Evolutionary conservation across 371 early-diverging fungal species (phyloP), one percentile per base, ranked within the genome.

Genomic region (Basidiobolus heterosporus): DNA sequence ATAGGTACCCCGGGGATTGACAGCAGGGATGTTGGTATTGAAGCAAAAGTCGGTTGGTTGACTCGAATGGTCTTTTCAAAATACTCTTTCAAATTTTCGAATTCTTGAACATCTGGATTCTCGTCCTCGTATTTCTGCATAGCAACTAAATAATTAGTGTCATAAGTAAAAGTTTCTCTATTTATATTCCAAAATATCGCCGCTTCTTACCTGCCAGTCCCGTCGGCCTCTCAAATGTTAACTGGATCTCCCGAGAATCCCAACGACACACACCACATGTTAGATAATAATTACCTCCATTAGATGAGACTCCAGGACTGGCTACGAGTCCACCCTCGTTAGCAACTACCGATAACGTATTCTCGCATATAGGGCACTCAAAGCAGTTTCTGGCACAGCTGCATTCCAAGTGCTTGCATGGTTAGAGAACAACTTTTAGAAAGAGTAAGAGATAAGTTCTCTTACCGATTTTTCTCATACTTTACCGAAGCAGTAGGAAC

Each of bases 361-460:
- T 85, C 40, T 75, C 70, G 61, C 92, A 94, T 20, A 81, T 65
- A 5, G 95, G 95, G 57, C 93, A 94, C 47, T 85, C 79, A 55
- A 92, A 92, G 65, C 95, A 92, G 58, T 91, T 92, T 41, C 93
- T 72, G 0, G 85, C 88, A 54, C 95, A 94, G 58, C 89, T 83
- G 45, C 38, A 45, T 39, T 23, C 15, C 20, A 20, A 45, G n/a
- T 7, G 23, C 16, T 22, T 43, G 9, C 30, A 3, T 6, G 36
- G 40, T 21, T 50, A 38, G n/a, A 49, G 3, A 38, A 48, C 36
- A 37, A 16, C 4, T 50, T 2, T 20, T 22, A 18, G 8, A 44
- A n/a, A 18, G 11, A 44, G 1, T 18, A 13, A 13, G 4, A 2
- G 36, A 23, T 4, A 36, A 8, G 9, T 38, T 3, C 24, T 21